phyloP scores from a whole-genome alignment of 164 flowering plant species.

The Litsea cubeba region DNA sequence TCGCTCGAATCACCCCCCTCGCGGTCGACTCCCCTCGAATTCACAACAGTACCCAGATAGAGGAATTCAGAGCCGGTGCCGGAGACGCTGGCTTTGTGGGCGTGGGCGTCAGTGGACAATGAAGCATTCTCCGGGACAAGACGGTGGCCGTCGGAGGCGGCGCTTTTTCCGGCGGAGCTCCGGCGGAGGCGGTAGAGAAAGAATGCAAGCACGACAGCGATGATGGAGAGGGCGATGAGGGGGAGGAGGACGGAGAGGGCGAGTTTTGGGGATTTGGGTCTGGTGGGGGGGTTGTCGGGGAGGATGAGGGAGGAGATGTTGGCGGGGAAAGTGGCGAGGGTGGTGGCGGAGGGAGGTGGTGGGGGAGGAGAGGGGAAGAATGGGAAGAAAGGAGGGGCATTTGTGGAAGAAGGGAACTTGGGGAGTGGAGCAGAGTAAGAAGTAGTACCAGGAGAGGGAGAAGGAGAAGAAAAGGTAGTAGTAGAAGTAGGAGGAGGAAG shows the following conservation, averaged over 20 bases:
- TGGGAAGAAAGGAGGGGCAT: conserved; percentile 42
- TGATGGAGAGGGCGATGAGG: conserved; percentile 10
- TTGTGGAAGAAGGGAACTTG: conserved; percentile 17
- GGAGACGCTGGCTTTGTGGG: conserved; percentile 30
- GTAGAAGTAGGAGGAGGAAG: no score
- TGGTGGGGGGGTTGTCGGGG: conserved; percentile 27
- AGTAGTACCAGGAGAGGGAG: conserved; percentile 16
- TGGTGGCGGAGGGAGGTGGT: conserved; percentile 24
- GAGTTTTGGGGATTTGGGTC: conserved; percentile 27
- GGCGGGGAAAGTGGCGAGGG: conserved; percentile 50
- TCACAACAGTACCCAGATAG: conserved; percentile 62
- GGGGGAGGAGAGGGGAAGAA: conserved; percentile 38
- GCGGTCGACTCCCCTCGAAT: conserved; percentile 29
- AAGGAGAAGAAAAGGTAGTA: conserved; percentile 16
- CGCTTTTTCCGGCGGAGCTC: conserved; percentile 20
- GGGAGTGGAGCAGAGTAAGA: conserved; percentile 11
- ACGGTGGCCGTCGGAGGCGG: conserved; percentile 35
- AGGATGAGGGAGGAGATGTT: conserved; percentile 50
- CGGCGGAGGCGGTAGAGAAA: conserved; percentile 23
- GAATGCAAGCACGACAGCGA: conserved; percentile 8
- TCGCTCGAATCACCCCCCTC: conserved; percentile 1
- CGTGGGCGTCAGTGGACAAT: conserved; percentile 11
- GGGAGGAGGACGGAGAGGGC: conserved; percentile 25
- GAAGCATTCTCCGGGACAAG: conserved; percentile 15
- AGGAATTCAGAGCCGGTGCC: conserved; percentile 55